These are phyloP conservation scores for Zelopaecilomyces penicillatus DNA, from an alignment of 2,329 filamentous ascomycete species.

Conservation along the genomic window DNA sequence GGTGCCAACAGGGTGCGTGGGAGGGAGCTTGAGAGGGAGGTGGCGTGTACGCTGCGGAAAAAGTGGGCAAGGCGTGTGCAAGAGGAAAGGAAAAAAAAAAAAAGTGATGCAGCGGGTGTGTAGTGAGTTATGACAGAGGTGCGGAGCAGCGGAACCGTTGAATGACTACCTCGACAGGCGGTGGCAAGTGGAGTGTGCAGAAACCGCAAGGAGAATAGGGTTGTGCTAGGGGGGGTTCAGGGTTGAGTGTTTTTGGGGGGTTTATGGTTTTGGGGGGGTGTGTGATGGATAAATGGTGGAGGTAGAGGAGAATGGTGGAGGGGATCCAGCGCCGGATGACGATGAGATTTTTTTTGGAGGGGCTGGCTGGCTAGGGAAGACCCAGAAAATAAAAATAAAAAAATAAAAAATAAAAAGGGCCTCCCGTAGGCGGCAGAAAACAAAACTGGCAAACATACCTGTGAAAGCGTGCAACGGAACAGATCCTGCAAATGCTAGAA, in stretches of 20 bases:
- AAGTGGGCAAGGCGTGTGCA: conserved; percentile 2
- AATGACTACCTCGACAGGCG: conserved; percentile 14
- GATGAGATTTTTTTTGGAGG: conserved; percentile 7
- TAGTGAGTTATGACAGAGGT: conserved; percentile 1
- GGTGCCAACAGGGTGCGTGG: not conserved
- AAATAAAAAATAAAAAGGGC: too few relatives aligned
- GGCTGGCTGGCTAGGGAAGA: not conserved
- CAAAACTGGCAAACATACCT: too few relatives aligned
- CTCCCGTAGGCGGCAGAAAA: too few relatives aligned
- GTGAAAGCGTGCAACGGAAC: too few relatives aligned
- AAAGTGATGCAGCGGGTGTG: conserved; percentile 5
- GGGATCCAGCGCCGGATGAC: not conserved
- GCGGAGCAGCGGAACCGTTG: conserved; percentile 15
- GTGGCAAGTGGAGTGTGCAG: conserved; percentile 15
- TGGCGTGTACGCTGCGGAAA: conserved; percentile 9
- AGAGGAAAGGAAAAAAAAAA: conserved; percentile 6
- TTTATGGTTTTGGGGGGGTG: too few relatives aligned
- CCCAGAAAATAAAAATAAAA: too few relatives aligned
- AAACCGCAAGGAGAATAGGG: conserved; percentile 18
- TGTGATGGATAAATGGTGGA: too few relatives aligned
- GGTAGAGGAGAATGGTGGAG: too few relatives aligned
- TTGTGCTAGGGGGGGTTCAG: conserved; percentile 4
- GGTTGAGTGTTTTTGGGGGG: not conserved
- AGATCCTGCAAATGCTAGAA: too few relatives aligned
- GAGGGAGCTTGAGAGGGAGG: conserved; percentile 19